These are phyloP conservation scores for Vaccinium vitisidaea DNA, from an alignment of 148 eudicot species.

Conservation along the genomic window DNA sequence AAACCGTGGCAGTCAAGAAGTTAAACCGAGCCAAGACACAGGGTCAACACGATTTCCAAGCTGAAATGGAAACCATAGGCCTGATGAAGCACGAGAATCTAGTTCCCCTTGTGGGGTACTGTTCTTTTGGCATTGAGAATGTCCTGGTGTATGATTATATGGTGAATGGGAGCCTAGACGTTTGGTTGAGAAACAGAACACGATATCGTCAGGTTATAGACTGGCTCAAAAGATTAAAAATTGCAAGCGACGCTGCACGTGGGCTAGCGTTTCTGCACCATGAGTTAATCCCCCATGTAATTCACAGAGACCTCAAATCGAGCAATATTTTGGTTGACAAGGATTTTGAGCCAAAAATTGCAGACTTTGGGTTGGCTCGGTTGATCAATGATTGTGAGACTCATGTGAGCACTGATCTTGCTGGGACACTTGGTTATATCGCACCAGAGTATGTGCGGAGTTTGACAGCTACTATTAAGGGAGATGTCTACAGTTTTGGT, in stretches of 20 bases:
- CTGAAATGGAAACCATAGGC: conserved; percentile 58
- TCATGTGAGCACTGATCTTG: conserved; percentile 55
- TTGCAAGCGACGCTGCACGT: conserved; percentile 47
- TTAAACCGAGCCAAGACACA: conserved; percentile 48
- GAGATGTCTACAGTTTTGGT: conserved; percentile 55
- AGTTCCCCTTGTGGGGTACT: conserved; percentile 52
- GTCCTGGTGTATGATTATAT: conserved; percentile 55
- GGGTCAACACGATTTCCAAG: conserved; percentile 49
- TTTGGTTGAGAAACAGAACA: conserved; percentile 44
- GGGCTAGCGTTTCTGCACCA: conserved; percentile 56
- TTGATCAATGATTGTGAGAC: conserved; percentile 59
- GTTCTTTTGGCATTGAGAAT: conserved; percentile 48
- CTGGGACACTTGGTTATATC: conserved; percentile 67
- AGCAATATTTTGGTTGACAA: conserved; percentile 47
- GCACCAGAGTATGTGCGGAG: conserved; percentile 61
- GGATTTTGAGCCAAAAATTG: conserved; percentile 52
- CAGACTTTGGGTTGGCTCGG: conserved; percentile 56
- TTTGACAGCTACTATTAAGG: conserved; percentile 48
- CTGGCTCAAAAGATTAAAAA: conserved; percentile 44
- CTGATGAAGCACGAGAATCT: conserved; percentile 52
- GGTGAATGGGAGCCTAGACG: conserved; percentile 53
- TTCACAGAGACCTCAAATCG: conserved; percentile 55
- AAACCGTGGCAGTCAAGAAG: conserved; percentile 47
- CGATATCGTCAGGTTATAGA: conserved; percentile 33
- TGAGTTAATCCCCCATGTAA: conserved; percentile 52